A percentile compares a stretch with the other conserved stretches of the same genome.
Evolutionary conservation across 2,329 filamentous ascomycete species (phyloP).

Genomic region (Fusarium redolens): DNA sequence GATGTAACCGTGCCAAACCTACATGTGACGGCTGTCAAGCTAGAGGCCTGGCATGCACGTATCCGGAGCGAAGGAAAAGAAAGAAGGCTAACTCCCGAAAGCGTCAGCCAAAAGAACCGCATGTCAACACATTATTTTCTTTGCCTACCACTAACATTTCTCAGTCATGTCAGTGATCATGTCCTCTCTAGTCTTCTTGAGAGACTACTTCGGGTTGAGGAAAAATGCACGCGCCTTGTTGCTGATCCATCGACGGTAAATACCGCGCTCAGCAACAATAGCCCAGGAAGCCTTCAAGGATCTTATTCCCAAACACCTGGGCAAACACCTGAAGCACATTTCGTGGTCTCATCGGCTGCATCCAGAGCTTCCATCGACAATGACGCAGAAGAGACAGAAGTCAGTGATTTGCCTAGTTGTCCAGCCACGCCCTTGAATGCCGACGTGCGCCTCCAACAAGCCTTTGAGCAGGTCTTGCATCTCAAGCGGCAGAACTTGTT

Average conservation of each 20-base stretch:
- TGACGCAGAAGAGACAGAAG: not conserved
- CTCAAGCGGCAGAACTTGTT: not conserved
- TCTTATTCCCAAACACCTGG: not conserved
- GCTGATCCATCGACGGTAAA: not conserved
- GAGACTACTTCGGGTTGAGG: not conserved
- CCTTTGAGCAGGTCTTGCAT: not conserved
- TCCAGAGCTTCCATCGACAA: no score
- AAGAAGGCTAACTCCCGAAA: not conserved
- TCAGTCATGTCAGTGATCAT: not conserved
- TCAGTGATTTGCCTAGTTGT: not conserved
- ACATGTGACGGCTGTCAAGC: not conserved
- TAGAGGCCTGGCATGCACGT: not conserved
- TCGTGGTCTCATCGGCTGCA: no score
- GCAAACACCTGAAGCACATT: no score
- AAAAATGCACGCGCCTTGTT: not conserved
- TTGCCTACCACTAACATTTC: not conserved
- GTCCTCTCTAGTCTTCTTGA: not conserved
- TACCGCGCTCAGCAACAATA: not conserved
- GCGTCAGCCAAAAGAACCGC: not conserved
- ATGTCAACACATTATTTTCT: not conserved
- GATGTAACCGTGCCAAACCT: not conserved
- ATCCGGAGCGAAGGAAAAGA: not conserved
- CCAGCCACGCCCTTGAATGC: not conserved
- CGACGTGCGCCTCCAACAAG: not conserved
- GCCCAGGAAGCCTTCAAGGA: not conserved